These are phyloP conservation scores for Alternaria sp. DNA, from an alignment of 2,329 filamentous ascomycete species.

Conservation along the genomic window DNA sequence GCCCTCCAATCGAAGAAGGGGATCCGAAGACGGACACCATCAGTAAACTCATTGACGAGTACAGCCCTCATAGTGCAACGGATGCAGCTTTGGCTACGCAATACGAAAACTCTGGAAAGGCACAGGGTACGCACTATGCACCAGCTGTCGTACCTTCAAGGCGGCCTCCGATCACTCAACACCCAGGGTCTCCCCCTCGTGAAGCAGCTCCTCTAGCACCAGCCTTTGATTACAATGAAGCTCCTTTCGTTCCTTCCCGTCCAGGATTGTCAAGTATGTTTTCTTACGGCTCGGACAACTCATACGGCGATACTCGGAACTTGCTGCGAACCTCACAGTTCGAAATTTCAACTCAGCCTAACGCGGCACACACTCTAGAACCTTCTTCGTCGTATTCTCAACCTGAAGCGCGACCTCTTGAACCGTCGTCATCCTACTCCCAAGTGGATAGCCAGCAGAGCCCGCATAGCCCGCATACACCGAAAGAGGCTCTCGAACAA, in stretches of 20 bases:
- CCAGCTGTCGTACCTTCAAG: background rate
- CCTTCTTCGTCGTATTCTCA: slow-evolving; percentile 38
- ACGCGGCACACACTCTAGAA: slow-evolving; percentile 14
- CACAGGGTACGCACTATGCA: background rate
- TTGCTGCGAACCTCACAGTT: slow-evolving; percentile 37
- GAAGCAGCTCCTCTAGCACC: slow-evolving; percentile 37
- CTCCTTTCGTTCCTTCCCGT: slow-evolving; percentile 9
- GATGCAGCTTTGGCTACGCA: slow-evolving; percentile 11
- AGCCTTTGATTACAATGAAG: slow-evolving; percentile 33
- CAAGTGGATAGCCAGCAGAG: slow-evolving; percentile 23
- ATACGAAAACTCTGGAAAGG: background rate
- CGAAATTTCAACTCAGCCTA: background rate
- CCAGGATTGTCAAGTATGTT: slow-evolving; percentile 33
- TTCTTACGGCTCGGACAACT: slow-evolving; percentile 39
- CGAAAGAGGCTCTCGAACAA: slow-evolving; percentile 39
- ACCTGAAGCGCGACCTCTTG: slow-evolving; percentile 14
- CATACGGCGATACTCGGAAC: slow-evolving; percentile 48
- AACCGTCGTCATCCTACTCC: slow-evolving; percentile 42
- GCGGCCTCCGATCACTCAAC: slow-evolving; percentile 19
- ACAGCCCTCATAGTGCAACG: slow-evolving; percentile 21
- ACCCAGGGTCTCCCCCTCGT: slow-evolving; percentile 34
- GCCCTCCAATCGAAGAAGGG: slow-evolving; percentile 17
- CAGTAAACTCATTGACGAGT: slow-evolving; percentile 45
- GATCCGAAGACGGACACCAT: slow-evolving; percentile 44
- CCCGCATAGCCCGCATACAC: slow-evolving; percentile 25